These are phyloP conservation scores for Phytophthora megakarya DNA, from an alignment of 352 stramenopile genomes.

Conservation along the genomic window DNA sequence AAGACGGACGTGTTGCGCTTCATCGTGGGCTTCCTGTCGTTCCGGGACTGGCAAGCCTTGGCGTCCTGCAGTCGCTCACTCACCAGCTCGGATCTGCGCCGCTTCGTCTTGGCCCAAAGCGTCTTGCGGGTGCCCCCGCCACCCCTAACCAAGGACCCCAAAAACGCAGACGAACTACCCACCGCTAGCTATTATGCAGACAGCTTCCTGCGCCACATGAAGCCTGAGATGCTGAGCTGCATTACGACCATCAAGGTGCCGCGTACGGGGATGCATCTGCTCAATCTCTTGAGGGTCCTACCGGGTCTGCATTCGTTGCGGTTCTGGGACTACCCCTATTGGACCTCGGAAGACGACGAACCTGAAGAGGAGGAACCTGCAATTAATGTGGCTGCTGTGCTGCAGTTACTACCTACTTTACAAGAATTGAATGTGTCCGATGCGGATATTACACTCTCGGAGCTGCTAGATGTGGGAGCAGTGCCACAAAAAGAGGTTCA, in stretches of 20 bases:
- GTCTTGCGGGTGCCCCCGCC: slow-evolving; percentile 45
- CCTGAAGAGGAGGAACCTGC: slow-evolving; percentile 34
- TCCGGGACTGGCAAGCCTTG: slow-evolving; percentile 44
- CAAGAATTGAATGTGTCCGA: slow-evolving; percentile 47
- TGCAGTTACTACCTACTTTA: slow-evolving; percentile 37
- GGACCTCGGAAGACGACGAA: slow-evolving; percentile 28
- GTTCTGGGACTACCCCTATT: slow-evolving; percentile 55
- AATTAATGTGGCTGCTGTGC: slow-evolving; percentile 43
- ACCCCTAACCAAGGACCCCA: slow-evolving; percentile 8
- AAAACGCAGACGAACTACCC: slow-evolving; percentile 14
- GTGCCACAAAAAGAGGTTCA: neutral
- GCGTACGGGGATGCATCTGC: slow-evolving; percentile 46
- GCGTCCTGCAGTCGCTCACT: slow-evolving; percentile 41
- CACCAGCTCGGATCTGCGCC: slow-evolving; percentile 42
- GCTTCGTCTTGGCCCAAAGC: slow-evolving; percentile 48
- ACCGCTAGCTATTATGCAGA: slow-evolving; percentile 41
- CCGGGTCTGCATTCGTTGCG: slow-evolving; percentile 35
- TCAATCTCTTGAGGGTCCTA: slow-evolving; percentile 44
- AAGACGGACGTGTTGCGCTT: slow-evolving; percentile 50
- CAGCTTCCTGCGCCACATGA: slow-evolving; percentile 40
- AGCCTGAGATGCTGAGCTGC: slow-evolving; percentile 36
- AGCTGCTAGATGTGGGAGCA: slow-evolving; percentile 32
- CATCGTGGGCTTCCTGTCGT: slow-evolving; percentile 45
- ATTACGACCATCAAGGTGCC: slow-evolving; percentile 38
- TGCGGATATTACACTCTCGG: slow-evolving; percentile 35